Evolutionary conservation across 2,329 filamentous ascomycete species (phyloP), one percentile per base, ranked within the genome.

Genomic region (Pestalotiopsis sp.): DNA sequence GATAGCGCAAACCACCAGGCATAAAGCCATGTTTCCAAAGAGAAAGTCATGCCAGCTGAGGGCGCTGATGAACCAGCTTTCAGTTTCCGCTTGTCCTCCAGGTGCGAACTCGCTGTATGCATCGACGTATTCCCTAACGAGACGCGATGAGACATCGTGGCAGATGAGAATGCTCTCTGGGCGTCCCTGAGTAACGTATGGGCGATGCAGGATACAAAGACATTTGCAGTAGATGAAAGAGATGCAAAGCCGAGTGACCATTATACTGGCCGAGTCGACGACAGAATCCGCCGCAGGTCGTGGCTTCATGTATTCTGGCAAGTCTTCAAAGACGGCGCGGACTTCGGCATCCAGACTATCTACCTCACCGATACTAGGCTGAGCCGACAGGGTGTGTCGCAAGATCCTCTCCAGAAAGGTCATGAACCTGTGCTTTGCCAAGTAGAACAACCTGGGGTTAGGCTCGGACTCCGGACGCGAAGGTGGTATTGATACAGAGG

Each of bases 31-130:
- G 13, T 30, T 57, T 11, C 63, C 63, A 57, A 65, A 65, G 11
- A 65, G 48, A 20, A 65, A 65, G 63, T 65, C 63, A 13, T 65
- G 63, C 63, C 63, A 65, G 14, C 17, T 56, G 3, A 65, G 26
- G 14, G 35, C 40, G 20, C 63, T 65, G 10, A 57, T 30, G 44
- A 65, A 65, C 63, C 63, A 65, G n/a, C 63, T 65, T 20, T 65
- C 63, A 13, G 63, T 65, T 24, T 65, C 40, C 3, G 63, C 63
- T n/a, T 56, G 52, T 26, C 63, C 63, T 20, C 63, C 63, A 1
- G 63, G 44, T 14, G 40, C 35, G 48, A 65, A 65, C 11, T 65
- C 44, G 48, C 30, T n/a, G n/a, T 65, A 65, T 1, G 63, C 63
- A 22, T 65, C 63, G 7, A 56, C 48, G 17, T 56, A 65, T 5